phyloP scores from a whole-genome alignment of 805 yeast genomes.

The Saccharomycopsis schoenii region DNA sequence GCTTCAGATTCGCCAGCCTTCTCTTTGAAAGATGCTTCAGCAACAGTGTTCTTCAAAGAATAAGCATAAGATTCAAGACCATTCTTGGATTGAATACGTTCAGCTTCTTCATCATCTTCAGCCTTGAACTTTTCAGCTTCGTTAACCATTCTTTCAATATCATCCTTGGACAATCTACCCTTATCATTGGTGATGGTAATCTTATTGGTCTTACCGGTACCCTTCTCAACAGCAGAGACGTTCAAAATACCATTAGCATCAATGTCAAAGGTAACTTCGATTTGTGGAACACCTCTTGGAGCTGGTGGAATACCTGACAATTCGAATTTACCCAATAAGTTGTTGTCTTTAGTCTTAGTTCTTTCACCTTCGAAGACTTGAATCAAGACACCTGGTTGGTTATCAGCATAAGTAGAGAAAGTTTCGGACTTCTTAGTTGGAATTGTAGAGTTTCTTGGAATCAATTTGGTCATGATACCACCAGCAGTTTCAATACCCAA shows the following conservation, averaged over 20 bases:
- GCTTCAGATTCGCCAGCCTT: conserved; percentile 64
- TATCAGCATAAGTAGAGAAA: conserved; percentile 94
- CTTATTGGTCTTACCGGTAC: conserved; percentile 96
- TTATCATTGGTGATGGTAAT: conserved; percentile 97
- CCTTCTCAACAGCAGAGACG: conserved; percentile 94
- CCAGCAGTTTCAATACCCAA: conserved; percentile 98
- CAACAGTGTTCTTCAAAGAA: conserved; percentile 76
- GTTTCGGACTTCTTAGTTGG: conserved; percentile 97
- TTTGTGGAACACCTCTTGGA: conserved; percentile 97
- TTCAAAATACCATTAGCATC: conserved; percentile 97
- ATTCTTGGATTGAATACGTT: conserved; percentile 89
- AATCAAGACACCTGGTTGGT: conserved; percentile 97
- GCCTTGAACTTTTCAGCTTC: conserved; percentile 98
- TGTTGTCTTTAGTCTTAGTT: conserved; percentile 91
- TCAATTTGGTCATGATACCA: conserved; percentile 97
- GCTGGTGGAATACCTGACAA: conserved; percentile 96
- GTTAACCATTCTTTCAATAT: conserved; percentile 93
- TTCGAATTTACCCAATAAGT: conserved; percentile 94
- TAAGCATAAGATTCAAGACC: conserved; percentile 92
- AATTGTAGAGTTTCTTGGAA: conserved; percentile 92
- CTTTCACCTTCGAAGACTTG: conserved; percentile 99
- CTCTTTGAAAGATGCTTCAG: conserved; percentile 70
- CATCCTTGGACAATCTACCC: conserved; percentile 97
- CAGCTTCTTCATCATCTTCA: conserved; percentile 91
- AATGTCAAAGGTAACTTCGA: conserved; percentile 93